Percentiles rank a stretch among this genome's conserved stretches.
These are phyloP conservation scores for Xylaria sp. DNA, from an alignment of 2,329 filamentous ascomycete genomes.

Conservation along the genomic window DNA sequence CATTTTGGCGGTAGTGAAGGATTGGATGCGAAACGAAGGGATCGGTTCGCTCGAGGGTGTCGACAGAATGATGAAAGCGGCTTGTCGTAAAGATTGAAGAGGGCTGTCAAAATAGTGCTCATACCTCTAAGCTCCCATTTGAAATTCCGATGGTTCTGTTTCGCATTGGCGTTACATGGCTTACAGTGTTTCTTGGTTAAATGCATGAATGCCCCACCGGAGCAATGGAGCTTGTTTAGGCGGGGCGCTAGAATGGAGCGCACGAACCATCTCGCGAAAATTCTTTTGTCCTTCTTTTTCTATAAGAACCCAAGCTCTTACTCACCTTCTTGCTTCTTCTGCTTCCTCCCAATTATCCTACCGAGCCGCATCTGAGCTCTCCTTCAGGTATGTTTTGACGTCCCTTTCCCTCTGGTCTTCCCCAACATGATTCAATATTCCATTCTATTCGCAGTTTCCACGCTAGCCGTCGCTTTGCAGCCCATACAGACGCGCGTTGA, in stretches of 20 bases:
- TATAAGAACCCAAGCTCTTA: too few relatives aligned
- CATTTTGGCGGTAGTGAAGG: constrained; percentile 55
- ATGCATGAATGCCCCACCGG: constrained; percentile 13
- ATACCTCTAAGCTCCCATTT: constrained; percentile 46
- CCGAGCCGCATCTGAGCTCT: too few relatives aligned
- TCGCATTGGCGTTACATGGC: constrained; percentile 30
- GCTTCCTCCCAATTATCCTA: too few relatives aligned
- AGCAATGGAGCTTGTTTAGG: too few relatives aligned
- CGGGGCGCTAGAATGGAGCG: too few relatives aligned
- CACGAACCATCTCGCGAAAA: too few relatives aligned
- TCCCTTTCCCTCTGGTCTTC: too few relatives aligned
- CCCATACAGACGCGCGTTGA: not conserved
- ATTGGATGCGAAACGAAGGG: constrained; percentile 39
- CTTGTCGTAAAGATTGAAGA: constrained; percentile 39
- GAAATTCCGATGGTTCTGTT: constrained; percentile 39
- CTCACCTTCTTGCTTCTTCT: too few relatives aligned
- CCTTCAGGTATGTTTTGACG: too few relatives aligned
- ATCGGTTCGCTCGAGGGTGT: constrained; percentile 39
- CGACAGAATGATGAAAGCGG: constrained; percentile 34
- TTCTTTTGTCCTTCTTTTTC: too few relatives aligned
- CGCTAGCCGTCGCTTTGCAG: not conserved
- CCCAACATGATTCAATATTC: not conserved
- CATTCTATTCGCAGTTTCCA: not conserved
- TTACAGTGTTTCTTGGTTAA: constrained; percentile 13
- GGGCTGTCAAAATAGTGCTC: constrained; percentile 48